Conservation (phyloP, 2,329 filamentous ascomycete genomes). For the Aureobasidium vineae region DNA sequence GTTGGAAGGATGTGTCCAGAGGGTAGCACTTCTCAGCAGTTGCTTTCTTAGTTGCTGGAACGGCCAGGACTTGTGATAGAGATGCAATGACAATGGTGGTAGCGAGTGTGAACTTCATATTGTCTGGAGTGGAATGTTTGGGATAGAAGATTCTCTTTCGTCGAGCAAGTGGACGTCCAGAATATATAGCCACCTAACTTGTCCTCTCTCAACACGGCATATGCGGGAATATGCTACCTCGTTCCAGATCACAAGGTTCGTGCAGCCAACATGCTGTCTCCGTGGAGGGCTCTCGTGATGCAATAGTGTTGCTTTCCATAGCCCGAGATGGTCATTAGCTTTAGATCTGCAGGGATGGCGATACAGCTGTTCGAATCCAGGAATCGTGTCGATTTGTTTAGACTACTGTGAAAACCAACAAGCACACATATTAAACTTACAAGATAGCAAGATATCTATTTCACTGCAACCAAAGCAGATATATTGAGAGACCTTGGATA, state of each 20-base stretch:
- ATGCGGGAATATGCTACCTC: background rate
- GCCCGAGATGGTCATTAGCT: background rate
- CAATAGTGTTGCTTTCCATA: background rate
- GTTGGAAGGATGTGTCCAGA: conserved; percentile 1
- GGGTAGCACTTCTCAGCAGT: background rate
- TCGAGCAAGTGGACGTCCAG: background rate
- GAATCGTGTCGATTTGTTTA: too few relatives aligned
- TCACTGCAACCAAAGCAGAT: background rate
- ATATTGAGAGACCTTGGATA: background rate
- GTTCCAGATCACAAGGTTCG: background rate
- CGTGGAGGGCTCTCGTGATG: background rate
- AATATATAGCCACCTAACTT: background rate
- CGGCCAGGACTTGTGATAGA: background rate
- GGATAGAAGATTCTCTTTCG: too few relatives aligned
- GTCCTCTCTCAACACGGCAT: background rate
- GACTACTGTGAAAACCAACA: background rate
- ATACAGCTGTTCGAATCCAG: background rate
- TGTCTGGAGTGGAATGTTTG: background rate
- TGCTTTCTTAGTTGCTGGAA: background rate
- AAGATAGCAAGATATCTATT: background rate
- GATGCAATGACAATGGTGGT: background rate
- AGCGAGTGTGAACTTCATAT: conserved; percentile 2
- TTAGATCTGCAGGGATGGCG: background rate
- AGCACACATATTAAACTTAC: background rate
- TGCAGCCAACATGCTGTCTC: background rate